phyloP scores from a whole-genome alignment of 73 alveolate genomes.

The Tetrahymena malaccensis region DNA sequence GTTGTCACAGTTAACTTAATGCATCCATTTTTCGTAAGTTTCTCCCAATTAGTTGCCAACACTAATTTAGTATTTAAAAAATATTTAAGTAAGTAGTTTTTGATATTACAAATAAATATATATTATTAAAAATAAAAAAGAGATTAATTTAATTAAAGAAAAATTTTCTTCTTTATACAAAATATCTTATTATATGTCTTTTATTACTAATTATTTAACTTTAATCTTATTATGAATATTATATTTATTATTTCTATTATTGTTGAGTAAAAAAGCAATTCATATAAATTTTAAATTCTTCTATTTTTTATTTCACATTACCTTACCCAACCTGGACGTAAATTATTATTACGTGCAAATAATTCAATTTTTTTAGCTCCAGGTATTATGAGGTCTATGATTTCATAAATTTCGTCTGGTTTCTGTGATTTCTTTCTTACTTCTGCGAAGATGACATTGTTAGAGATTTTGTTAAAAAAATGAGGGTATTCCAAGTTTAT shows the following conservation, averaged over 20 bases:
- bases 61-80: constrained; percentile 8
- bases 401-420: constrained; percentile 72
- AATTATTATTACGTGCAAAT: constrained; percentile 81
- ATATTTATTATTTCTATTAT: too few species aligned
- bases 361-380: constrained; percentile 73
- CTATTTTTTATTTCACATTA: background rate
- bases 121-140: too few species aligned
- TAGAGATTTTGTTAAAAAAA: constrained; percentile 56
- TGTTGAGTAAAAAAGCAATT: background rate
- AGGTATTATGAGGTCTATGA: constrained; percentile 78
- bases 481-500: constrained; percentile 50
- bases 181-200: too few species aligned
- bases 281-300: too few species aligned
- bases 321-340: constrained; percentile 72
- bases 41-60: constrained; percentile 81
- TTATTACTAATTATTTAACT: background rate
- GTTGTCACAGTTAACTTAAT: constrained; percentile 58
- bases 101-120: background rate
- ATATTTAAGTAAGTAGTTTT: background rate
- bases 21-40: constrained; percentile 65
- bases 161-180: too few species aligned
- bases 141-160: too few species aligned
- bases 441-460: constrained; percentile 64
- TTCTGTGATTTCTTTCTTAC: constrained; percentile 75
- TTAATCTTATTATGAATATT: too few species aligned